Conservation (phyloP, 2,329 filamentous ascomycete species). For the Colletotrichum sansevieriae region DNA sequence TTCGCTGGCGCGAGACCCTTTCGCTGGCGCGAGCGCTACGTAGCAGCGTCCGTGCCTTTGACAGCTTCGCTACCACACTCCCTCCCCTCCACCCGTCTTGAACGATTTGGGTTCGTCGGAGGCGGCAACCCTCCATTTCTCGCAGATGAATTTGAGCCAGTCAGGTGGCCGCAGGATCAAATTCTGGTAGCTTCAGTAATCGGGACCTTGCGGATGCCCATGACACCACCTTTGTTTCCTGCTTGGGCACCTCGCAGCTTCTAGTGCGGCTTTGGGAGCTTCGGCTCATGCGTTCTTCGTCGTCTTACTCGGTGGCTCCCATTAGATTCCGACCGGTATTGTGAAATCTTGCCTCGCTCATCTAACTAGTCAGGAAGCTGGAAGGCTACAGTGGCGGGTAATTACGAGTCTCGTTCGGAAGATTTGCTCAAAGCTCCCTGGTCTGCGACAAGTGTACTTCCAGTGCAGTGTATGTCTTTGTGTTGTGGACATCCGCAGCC, state of each 20-base stretch:
- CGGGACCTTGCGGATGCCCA: conserved; percentile 2
- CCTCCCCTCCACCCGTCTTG: background rate
- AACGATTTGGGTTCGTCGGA: conserved; percentile 3
- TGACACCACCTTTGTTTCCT: conserved; percentile 1
- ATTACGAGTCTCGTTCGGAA: no score
- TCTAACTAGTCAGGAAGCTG: no score
- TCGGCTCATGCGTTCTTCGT: no score
- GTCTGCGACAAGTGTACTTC: no score
- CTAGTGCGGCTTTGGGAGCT: background rate
- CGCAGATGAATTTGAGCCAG: background rate
- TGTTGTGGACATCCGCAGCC: no score
- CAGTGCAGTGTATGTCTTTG: no score
- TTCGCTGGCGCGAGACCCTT: conserved; percentile 22
- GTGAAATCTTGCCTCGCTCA: no score
- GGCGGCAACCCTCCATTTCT: background rate
- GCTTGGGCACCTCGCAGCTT: conserved; percentile 8
- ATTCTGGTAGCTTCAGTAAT: conserved; percentile 5
- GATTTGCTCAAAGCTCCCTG: no score
- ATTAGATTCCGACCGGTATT: no score
- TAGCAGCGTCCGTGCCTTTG: conserved; percentile 1
- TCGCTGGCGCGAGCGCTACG: background rate
- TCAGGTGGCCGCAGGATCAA: conserved; percentile 20
- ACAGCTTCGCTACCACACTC: conserved; percentile 2
- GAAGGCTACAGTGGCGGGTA: no score
- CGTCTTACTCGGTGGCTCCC: no score